phyloP scores from a whole-genome alignment of 2,329 filamentous ascomycete genomes.

The Diplodia mutila region DNA sequence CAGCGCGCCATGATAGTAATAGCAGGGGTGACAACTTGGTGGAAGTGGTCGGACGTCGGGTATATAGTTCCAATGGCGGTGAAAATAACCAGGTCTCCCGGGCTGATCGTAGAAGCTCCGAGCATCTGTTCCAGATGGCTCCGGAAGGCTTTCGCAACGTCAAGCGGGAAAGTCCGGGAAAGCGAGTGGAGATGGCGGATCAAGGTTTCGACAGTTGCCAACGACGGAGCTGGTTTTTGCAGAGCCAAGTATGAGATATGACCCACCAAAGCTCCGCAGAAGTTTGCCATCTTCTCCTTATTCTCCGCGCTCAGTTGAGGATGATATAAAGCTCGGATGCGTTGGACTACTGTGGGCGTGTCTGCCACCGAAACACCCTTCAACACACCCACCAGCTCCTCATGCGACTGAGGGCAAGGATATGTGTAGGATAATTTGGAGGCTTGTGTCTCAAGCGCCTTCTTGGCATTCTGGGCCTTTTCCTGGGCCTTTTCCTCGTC shows the following conservation, averaged over 20 bases:
- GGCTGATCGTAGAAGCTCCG: conserved; percentile 55
- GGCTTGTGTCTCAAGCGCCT: conserved; percentile 50
- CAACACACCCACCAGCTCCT: conserved; percentile 70
- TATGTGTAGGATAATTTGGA: conserved; percentile 78
- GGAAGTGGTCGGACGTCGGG: conserved; percentile 96
- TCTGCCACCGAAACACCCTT: conserved; percentile 65
- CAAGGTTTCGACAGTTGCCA: conserved; percentile 74
- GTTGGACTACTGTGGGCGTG: conserved; percentile 78
- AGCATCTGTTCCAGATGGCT: conserved; percentile 65
- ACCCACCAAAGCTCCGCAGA: conserved; percentile 68
- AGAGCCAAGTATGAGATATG: conserved; percentile 64
- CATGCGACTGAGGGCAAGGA: conserved; percentile 77
- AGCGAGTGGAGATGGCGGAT: conserved; percentile 92
- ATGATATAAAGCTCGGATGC: conserved; percentile 90
- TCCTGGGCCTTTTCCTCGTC: conserved; percentile 58
- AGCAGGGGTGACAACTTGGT: conserved; percentile 89
- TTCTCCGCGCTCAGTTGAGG: conserved; percentile 83
- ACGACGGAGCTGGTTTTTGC: conserved; percentile 58
- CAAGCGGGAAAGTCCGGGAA: conserved; percentile 79
- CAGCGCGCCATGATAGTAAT: conserved; percentile 83
- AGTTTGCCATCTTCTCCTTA: conserved; percentile 77
- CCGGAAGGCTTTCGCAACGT: conserved; percentile 78
- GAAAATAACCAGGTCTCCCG: conserved; percentile 81
- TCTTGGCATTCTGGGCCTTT: conserved; percentile 48
- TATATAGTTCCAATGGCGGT: conserved; percentile 84